Evolutionary conservation across 2,329 filamentous ascomycete species (phyloP).

Genomic region (Pezicula neosporulosa): DNA sequence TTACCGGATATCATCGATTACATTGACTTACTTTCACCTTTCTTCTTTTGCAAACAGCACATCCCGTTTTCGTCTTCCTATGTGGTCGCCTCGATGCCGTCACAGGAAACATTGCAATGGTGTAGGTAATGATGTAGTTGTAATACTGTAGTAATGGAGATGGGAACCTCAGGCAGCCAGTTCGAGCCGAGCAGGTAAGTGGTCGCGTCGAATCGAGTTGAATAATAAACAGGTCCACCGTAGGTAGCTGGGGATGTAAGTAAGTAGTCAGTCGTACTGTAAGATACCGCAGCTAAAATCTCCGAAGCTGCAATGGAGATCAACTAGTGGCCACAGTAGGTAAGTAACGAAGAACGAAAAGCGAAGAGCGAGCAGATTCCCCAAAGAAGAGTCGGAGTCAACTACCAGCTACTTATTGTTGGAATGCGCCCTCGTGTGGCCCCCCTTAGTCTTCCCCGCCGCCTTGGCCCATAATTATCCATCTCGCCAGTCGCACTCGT

Average conservation of each 20-base stretch:
- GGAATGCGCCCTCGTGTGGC: too few species aligned
- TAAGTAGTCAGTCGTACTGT: not conserved
- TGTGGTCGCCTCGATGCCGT: not conserved
- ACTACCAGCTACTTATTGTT: not conserved
- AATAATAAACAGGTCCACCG: too few species aligned
- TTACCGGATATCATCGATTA: not conserved
- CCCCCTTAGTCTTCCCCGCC: too few species aligned
- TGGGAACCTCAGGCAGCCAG: not conserved
- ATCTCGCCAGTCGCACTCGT: not conserved
- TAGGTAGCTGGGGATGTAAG: too few species aligned
- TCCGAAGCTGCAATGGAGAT: not conserved
- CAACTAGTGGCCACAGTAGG: not conserved
- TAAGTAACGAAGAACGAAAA: not conserved
- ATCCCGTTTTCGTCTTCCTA: constrained; percentile 1
- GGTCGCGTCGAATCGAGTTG: too few species aligned
- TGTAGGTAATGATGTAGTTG: not conserved
- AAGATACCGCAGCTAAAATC: not conserved
- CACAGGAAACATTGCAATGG: not conserved
- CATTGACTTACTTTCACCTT: not conserved
- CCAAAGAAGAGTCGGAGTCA: not conserved
- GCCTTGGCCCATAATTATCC: not conserved
- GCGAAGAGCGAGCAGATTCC: not conserved
- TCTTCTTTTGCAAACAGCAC: constrained; percentile 1
- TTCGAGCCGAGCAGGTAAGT: not conserved
- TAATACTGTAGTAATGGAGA: too few species aligned